These are phyloP conservation scores for Aspergillus coremiiformis DNA, from an alignment of 495 filamentous ascomycete genomes.

Conservation along the genomic window DNA sequence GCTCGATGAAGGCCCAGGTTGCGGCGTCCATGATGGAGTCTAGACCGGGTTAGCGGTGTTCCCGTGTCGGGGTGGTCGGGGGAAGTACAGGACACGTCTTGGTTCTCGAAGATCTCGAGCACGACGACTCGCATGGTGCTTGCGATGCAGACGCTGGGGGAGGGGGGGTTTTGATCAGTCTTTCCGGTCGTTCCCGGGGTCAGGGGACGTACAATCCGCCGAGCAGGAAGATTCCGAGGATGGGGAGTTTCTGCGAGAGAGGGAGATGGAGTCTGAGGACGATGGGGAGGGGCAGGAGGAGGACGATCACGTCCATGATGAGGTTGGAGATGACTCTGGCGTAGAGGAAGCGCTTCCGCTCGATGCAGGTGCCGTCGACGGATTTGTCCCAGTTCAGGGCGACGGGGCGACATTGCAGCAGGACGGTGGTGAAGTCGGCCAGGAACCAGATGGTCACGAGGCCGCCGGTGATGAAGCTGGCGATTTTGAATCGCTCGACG, in stretches of 20 bases:
- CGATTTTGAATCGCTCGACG: conserved; percentile 9
- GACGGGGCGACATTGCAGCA: conserved; percentile 25
- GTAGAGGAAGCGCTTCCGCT: conserved; percentile 24
- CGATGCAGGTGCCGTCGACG: conserved; percentile 20
- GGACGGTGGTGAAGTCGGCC: conserved; percentile 13
- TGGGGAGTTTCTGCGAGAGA: background rate
- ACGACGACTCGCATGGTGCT: background rate
- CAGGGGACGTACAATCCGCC: conserved; percentile 1
- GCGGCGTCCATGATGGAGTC: conserved; percentile 1
- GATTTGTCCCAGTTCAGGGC: conserved; percentile 24
- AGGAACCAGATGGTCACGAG: conserved; percentile 12
- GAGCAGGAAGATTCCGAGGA: background rate
- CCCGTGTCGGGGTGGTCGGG: too few relatives aligned
- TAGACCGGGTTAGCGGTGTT: background rate
- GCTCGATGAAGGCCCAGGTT: conserved; percentile 1
- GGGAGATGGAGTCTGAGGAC: background rate
- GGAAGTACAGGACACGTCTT: background rate
- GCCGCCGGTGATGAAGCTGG: conserved; percentile 10
- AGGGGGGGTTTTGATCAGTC: background rate
- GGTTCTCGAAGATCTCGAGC: background rate
- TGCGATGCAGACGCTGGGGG: conserved; percentile 1
- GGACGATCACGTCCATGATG: conserved; percentile 30
- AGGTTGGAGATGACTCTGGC: conserved; percentile 33
- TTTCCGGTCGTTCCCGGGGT: too few relatives aligned
- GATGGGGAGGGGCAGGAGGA: conserved; percentile 28